Conservation (phyloP, 768 basidiomycete genomes). For the Amanita fuliginea region DNA sequence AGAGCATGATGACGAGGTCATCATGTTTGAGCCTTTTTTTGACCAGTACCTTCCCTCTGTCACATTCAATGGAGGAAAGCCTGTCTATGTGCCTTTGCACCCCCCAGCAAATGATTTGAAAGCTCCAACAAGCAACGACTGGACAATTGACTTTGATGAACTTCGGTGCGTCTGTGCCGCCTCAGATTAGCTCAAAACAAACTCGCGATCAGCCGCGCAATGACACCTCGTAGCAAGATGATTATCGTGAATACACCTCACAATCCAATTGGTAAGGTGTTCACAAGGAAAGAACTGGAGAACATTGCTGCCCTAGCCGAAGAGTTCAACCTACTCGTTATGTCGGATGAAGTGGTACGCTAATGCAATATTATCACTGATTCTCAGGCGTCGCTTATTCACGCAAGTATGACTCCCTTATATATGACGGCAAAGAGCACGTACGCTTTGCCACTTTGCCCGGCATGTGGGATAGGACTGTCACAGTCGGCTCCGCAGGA, state of each 20-base stretch:
- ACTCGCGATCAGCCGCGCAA: conserved; percentile 42
- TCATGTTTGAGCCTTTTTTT: conserved; percentile 98
- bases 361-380: neutral
- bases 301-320: conserved; percentile 79
- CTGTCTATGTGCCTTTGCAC: conserved; percentile 91
- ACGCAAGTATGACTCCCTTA: conserved; percentile 81
- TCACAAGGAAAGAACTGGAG: conserved; percentile 72
- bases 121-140: conserved; percentile 58
- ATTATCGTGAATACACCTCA: conserved; percentile 96
- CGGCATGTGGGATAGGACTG: conserved; percentile 97
- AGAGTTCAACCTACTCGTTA: conserved; percentile 85
- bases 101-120: conserved; percentile 47
- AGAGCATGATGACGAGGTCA: conserved; percentile 90
- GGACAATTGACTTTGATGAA: conserved; percentile 87
- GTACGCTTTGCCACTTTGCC: conserved; percentile 89
- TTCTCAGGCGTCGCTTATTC: neutral
- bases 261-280: conserved; percentile 98
- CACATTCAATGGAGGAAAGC: conserved; percentile 87
- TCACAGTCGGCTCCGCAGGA: conserved; percentile 93
- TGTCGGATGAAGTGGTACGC: conserved; percentile 94
- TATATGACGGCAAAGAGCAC: conserved; percentile 83
- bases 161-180: conserved; percentile 41
- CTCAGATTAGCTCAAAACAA: neutral
- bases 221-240: conserved; percentile 87
- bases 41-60: conserved; percentile 92